phyloP scores from a whole-genome alignment of 495 filamentous ascomycete species.

The Penicillium bialowiezense region DNA sequence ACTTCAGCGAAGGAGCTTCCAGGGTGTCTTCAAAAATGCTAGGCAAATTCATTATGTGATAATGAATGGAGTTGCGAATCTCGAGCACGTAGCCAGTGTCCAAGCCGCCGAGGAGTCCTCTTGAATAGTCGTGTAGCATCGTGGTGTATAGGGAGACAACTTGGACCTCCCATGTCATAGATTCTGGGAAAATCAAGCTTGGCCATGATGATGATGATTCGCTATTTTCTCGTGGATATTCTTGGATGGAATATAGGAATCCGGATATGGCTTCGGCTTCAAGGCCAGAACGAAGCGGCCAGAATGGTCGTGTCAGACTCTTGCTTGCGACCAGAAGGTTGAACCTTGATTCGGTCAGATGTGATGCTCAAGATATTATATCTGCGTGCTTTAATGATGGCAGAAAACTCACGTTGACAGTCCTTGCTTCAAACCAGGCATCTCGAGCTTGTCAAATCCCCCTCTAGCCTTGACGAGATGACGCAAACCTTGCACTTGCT shows the following conservation, averaged over 20 bases:
- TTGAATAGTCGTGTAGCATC: not conserved
- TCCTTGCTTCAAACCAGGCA: not conserved
- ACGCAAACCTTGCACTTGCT: not conserved
- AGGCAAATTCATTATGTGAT: not conserved
- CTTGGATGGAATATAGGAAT: not conserved
- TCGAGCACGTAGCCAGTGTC: not conserved
- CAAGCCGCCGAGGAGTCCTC: not conserved
- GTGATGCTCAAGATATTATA: no score
- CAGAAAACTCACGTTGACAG: not conserved
- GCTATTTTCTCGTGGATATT: not conserved
- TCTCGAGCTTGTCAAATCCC: not conserved
- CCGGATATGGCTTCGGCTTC: not conserved
- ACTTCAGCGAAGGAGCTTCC: not conserved
- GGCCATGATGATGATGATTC: not conserved
- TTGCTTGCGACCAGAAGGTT: not conserved
- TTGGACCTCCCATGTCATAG: not conserved
- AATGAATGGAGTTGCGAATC: not conserved
- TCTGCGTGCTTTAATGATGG: no score
- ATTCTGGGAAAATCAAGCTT: not conserved
- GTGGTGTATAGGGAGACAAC: not conserved
- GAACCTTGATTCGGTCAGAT: not conserved
- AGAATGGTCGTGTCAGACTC: not conserved
- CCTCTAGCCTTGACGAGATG: not conserved
- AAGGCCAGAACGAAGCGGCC: not conserved
- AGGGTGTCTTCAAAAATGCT: not conserved